Evolutionary conservation across 345 rosid species (phyloP).

Genomic region (Aegle marmelos): DNA sequence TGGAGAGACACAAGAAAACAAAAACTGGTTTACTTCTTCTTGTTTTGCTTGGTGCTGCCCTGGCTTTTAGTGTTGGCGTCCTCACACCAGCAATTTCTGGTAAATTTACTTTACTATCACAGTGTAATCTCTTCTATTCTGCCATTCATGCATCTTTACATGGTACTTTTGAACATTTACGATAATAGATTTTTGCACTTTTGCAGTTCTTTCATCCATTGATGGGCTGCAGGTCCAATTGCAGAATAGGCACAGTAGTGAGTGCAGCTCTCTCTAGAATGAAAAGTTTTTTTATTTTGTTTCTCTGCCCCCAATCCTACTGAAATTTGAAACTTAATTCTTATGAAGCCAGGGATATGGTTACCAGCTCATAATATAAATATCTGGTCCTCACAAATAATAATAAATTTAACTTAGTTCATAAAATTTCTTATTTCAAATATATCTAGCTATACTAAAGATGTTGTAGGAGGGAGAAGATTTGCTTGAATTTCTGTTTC

Average conservation of each 20-base stretch:
- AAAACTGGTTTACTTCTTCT: conserved; percentile 70
- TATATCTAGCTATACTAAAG: background rate
- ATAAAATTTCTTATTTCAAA: background rate
- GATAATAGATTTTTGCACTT: conserved; percentile 22
- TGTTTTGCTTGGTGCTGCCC: conserved; percentile 67
- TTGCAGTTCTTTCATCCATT: conserved; percentile 78
- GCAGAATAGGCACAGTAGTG: conserved; percentile 50
- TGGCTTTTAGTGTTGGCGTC: conserved; percentile 59
- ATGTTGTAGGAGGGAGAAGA: background rate
- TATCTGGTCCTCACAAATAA: background rate
- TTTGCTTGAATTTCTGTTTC: conserved; percentile 3
- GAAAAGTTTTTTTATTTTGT: background rate
- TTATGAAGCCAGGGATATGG: background rate
- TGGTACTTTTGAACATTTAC: background rate
- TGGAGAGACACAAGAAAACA: conserved; percentile 58
- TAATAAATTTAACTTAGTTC: background rate
- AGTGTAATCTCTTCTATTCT: conserved; percentile 3
- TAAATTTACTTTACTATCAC: conserved; percentile 21
- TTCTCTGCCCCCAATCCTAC: background rate
- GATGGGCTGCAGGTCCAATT: conserved; percentile 62
- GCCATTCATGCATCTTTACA: background rate
- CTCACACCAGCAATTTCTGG: conserved; percentile 90
- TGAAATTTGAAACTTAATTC: background rate
- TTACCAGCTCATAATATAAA: background rate
- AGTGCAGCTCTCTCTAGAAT: conserved; percentile 30